Conservation (phyloP, 805 yeast species). For the Priceomyces castillae region DNA sequence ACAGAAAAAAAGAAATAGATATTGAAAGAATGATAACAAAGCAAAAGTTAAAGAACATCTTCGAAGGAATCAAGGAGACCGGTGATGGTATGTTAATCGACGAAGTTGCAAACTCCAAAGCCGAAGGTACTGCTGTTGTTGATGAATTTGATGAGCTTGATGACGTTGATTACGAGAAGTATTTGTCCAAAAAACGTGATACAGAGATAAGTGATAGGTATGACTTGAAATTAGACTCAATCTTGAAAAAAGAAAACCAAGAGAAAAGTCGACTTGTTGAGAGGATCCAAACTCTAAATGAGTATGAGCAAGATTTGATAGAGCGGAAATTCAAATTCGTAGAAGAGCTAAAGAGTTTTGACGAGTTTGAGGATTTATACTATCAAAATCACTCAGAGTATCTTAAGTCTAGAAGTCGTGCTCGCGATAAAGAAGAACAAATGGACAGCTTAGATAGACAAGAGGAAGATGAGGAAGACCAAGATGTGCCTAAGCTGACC, state of each 20-base stretch:
- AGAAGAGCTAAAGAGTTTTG: slow-evolving; percentile 28
- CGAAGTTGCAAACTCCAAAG: neutral
- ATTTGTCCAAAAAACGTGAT: slow-evolving; percentile 17
- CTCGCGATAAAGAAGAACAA: slow-evolving; percentile 41
- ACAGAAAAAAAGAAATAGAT: slow-evolving; percentile 47
- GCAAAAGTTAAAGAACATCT: slow-evolving; percentile 44
- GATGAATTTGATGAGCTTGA: slow-evolving; percentile 27
- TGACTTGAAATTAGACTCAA: slow-evolving; percentile 1
- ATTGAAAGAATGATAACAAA: slow-evolving; percentile 51
- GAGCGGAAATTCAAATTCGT: slow-evolving; percentile 34
- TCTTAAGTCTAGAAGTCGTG: slow-evolving; percentile 34
- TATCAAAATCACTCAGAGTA: slow-evolving; percentile 45
- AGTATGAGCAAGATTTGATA: slow-evolving; percentile 38
- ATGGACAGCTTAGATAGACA: slow-evolving; percentile 40
- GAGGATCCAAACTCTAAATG: slow-evolving; percentile 18
- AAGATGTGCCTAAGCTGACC: neutral
- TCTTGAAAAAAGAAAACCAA: slow-evolving; percentile 9
- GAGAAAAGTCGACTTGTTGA: slow-evolving; percentile 21
- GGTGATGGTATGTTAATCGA: slow-evolving; percentile 16
- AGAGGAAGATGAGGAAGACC: slow-evolving; percentile 28
- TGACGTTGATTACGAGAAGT: slow-evolving; percentile 28
- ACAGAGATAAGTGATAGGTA: slow-evolving; percentile 22
- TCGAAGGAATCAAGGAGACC: slow-evolving; percentile 35
- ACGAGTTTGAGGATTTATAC: slow-evolving; percentile 30
- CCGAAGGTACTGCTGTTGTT: neutral